Evolutionary conservation across 108 stramenopile species (phyloP).

Genomic region (Nannochloropsis gaditana): DNA sequence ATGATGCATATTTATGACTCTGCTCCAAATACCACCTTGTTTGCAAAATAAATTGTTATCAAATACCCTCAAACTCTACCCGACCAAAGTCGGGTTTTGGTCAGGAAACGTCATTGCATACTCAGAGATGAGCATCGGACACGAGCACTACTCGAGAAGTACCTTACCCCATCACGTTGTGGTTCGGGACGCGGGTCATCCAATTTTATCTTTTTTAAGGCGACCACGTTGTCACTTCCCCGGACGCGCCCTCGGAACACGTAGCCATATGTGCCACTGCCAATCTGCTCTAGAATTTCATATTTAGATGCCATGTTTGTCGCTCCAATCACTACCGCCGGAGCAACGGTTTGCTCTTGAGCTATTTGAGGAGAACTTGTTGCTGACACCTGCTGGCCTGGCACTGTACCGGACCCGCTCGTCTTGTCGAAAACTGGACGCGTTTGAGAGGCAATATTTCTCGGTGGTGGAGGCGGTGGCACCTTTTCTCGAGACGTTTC

Average conservation of each 20-base stretch:
- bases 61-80: no score
- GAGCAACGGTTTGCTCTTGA: neutral
- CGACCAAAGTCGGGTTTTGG: no score
- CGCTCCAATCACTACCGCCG: neutral
- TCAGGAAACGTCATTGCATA: neutral
- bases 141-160: no score
- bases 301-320: neutral
- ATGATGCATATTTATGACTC: no score
- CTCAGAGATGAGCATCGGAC: neutral
- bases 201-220: slow-evolving; percentile 6
- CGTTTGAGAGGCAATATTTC: no score
- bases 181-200: neutral
- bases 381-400: neutral
- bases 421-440: neutral
- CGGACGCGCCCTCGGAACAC: neutral
- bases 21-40: no score
- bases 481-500: neutral
- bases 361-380: neutral
- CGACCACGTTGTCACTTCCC: neutral
- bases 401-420: neutral
- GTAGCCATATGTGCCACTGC: slow-evolving; percentile 7
- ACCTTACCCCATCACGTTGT: neutral
- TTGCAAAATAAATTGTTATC: no score
- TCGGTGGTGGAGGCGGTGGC: neutral
- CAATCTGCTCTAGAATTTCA: slow-evolving; percentile 14